phyloP scores from a whole-genome alignment of 768 basidiomycete species.

The Lactarius quietus region DNA sequence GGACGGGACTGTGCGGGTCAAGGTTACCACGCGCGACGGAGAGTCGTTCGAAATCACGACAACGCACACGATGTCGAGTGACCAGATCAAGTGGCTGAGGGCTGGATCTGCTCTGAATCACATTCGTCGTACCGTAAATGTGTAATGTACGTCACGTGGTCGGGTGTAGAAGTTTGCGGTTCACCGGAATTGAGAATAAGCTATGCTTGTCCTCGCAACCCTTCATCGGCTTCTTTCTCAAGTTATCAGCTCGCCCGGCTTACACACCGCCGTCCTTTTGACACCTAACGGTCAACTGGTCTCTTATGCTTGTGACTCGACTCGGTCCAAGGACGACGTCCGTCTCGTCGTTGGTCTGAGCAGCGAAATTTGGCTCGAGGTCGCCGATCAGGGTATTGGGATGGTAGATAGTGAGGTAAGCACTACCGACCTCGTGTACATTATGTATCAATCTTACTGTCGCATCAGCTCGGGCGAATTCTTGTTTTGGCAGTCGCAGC shows the following conservation, averaged over 20 bases:
- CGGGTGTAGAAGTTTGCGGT: background rate
- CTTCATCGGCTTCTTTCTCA: conserved; percentile 64
- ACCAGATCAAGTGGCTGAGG: conserved; percentile 87
- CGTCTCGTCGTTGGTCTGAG: conserved; percentile 69
- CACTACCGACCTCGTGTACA: background rate
- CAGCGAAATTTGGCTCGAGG: conserved; percentile 77
- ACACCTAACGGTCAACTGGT: conserved; percentile 74
- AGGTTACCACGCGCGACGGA: conserved; percentile 65
- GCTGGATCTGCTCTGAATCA: conserved; percentile 89
- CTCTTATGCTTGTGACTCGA: conserved; percentile 55
- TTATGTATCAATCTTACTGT: background rate
- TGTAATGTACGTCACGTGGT: background rate
- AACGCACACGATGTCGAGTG: conserved; percentile 84
- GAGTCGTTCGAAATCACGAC: conserved; percentile 64
- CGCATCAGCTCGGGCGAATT: conserved; percentile 60
- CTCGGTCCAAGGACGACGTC: conserved; percentile 65
- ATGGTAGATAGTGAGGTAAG: conserved; percentile 79
- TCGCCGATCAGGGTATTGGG: conserved; percentile 56
- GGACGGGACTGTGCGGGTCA: conserved; percentile 44
- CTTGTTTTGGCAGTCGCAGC: conserved; percentile 46
- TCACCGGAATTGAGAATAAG: background rate
- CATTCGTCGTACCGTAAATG: conserved; percentile 54
- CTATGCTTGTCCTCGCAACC: conserved; percentile 67
- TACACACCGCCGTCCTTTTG: conserved; percentile 70
- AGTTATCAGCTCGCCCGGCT: conserved; percentile 51